These are phyloP conservation scores for Apiospora sp. DNA, from an alignment of 2,329 filamentous ascomycete species.

Conservation along the genomic window DNA sequence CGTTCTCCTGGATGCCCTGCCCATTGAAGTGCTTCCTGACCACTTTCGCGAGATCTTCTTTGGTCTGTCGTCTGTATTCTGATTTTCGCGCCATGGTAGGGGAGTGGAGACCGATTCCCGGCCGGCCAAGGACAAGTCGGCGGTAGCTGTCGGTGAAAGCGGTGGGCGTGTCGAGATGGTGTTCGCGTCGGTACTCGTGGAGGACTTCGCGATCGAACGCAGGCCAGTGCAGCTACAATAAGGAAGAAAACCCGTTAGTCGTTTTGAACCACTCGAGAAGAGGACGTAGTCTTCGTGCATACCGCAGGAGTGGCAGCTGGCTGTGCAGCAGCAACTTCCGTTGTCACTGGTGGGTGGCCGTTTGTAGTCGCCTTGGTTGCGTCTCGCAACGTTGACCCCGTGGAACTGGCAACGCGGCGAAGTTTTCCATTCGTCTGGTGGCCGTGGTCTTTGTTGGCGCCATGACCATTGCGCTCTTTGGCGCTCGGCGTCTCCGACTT, in stretches of 20 bases:
- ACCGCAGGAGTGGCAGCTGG: conserved; percentile 38
- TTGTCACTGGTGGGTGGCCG: conserved; percentile 34
- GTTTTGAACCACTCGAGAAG: neutral
- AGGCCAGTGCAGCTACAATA: conserved; percentile 67
- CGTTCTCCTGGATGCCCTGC: conserved; percentile 79
- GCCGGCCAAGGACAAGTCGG: conserved; percentile 66
- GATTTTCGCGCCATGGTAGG: conserved; percentile 77
- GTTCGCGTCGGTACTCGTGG: conserved; percentile 77
- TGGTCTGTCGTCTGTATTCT: conserved; percentile 71
- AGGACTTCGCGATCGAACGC: conserved; percentile 73
- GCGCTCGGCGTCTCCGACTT: conserved; percentile 46
- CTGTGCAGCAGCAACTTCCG: conserved; percentile 34
- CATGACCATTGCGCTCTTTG: conserved; percentile 43
- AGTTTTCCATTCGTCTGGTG: conserved; percentile 59
- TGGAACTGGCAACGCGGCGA: conserved; percentile 62
- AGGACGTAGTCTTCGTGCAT: conserved; percentile 26
- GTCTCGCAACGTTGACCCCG: conserved; percentile 57
- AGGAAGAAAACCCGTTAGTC: conserved; percentile 23
- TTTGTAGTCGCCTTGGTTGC: conserved; percentile 45
- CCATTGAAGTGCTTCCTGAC: conserved; percentile 87
- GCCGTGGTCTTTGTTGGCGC: conserved; percentile 34
- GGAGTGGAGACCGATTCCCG: conserved; percentile 74
- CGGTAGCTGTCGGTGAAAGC: conserved; percentile 72
- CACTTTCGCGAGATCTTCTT: conserved; percentile 74
- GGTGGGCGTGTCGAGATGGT: conserved; percentile 74